Evolutionary conservation across 2,329 filamentous ascomycete genomes (phyloP).

Genomic region (Cryphonectria radicalis): DNA sequence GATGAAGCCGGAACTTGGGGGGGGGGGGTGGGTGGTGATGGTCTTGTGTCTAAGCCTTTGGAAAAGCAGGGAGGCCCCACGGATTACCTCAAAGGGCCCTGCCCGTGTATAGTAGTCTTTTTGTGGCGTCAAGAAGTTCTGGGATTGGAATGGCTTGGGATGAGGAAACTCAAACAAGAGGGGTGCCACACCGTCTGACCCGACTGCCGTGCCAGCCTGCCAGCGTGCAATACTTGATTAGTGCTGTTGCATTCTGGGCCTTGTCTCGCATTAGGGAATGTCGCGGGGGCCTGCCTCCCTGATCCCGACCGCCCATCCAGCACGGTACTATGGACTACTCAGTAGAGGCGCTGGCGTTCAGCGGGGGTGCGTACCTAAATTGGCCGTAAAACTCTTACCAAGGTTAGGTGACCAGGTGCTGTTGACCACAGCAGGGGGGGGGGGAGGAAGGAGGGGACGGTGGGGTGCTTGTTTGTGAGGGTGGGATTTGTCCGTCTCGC

Average conservation of each 20-base stretch:
- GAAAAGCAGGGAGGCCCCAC: neutral
- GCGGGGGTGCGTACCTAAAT: conserved; percentile 4
- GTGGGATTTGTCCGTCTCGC: conserved; percentile 9
- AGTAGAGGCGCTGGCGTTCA: neutral
- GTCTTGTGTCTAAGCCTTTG: neutral
- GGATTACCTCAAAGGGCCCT: neutral
- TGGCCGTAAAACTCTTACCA: neutral
- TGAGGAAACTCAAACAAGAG: conserved; percentile 19
- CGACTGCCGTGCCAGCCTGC: conserved; percentile 3
- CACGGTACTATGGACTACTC: neutral
- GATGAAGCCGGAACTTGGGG: neutral
- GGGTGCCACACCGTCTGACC: conserved; percentile 24
- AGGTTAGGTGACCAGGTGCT: neutral
- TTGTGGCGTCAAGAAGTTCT: conserved; percentile 18
- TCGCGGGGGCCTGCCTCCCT: neutral
- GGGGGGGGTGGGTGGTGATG: too few relatives aligned
- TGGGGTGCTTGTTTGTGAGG: neutral
- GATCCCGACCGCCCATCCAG: neutral
- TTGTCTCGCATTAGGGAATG: conserved; percentile 1
- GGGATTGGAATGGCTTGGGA: conserved; percentile 6
- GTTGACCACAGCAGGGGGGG: neutral
- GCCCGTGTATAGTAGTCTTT: neutral
- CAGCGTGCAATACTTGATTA: neutral
- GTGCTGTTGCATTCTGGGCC: neutral
- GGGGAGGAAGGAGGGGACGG: neutral